Conservation (phyloP, 805 yeast genomes). For the Metschnikowia peoriensis region DNA sequence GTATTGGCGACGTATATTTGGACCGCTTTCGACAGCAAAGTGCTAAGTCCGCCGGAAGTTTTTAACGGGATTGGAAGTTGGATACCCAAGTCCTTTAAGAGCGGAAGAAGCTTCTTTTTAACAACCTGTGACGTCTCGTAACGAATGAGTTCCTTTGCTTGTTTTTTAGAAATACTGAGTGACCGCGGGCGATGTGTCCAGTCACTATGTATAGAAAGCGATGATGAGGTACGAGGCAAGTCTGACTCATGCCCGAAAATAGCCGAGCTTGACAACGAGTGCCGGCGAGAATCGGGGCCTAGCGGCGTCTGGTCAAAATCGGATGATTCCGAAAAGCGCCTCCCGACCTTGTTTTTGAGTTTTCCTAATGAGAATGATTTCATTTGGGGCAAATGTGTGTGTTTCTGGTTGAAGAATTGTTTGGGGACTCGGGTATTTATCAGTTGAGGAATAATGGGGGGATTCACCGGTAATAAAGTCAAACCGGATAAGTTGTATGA, state of each 20-base stretch:
- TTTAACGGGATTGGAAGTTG: constrained; percentile 39
- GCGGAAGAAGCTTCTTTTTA: constrained; percentile 30
- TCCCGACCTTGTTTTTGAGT: constrained; percentile 27
- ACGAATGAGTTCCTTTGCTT: constrained; percentile 36
- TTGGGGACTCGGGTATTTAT: too few relatives aligned
- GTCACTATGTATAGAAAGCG: constrained; percentile 5
- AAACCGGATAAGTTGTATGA: too few relatives aligned
- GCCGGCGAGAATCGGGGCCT: constrained; percentile 18
- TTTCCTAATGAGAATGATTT: constrained; percentile 23
- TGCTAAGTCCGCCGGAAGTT: constrained; percentile 24
- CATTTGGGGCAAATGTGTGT: neutral
- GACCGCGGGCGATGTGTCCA: constrained; percentile 16
- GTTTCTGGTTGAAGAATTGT: too few relatives aligned
- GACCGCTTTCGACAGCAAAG: constrained; percentile 27
- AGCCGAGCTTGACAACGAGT: constrained; percentile 23
- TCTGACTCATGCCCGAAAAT: constrained; percentile 21
- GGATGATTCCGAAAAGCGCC: constrained; percentile 28
- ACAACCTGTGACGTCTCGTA: constrained; percentile 38
- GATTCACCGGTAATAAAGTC: too few relatives aligned
- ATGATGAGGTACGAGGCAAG: constrained; percentile 7
- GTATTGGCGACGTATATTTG: constrained; percentile 37
- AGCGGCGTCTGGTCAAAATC: constrained; percentile 19
- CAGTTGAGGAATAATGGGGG: too few relatives aligned
- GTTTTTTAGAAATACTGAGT: constrained; percentile 24
- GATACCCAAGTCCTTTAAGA: constrained; percentile 36